Evolutionary conservation across 495 filamentous ascomycete species (phyloP), one percentile per base, ranked within the genome.

Genomic region (Neurospora sp.): DNA sequence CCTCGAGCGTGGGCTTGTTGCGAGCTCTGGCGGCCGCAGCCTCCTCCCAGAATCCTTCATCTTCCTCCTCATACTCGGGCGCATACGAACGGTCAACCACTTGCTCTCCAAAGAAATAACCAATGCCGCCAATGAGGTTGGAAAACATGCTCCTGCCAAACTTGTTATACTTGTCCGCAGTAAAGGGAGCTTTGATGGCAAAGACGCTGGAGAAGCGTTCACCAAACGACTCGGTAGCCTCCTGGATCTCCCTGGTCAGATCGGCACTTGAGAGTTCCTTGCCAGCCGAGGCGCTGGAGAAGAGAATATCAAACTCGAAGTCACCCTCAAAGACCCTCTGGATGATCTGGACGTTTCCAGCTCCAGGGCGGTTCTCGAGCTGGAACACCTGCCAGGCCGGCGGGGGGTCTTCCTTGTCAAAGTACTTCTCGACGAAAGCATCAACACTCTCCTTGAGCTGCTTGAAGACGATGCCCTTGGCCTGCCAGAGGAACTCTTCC

Each of bases 31-130:
- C 94, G 70, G 82, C 85, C 23, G 86, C 88, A 20, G 95, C 90
- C 76, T 97, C 96, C 81, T 97, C 92, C 94, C 94, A 97, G 84
- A 98, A 98, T 7, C 93, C 94, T 83, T 99, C 96, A 74, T 96
- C 93, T 74, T 97, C 94, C 82, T 99, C 96, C 16, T 96, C 93
- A 74, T 99, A 98, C 76, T 96, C 96, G 6, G 91, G 86, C 20
- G 92, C 92, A 76, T 93, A 93, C 0, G 94, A 97, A 69, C 94
- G 92, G 78, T 99, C 96, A 35, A 96, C 92, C 44, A 97, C 79
- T 20, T 91, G 88, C 70, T 94, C 87, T 37, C 96, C 96, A 78
- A 96, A 88, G 84, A 99, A 99, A 81, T 94, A 98, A 0, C 96
- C 96, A 80, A 99, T 94, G 39, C 96, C 96, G 70, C 96, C 96